A percentile compares a stretch with the other conserved stretches of the same genome.
Conservation (phyloP, 306 rosid genomes). For the Quercus suber region DNA sequence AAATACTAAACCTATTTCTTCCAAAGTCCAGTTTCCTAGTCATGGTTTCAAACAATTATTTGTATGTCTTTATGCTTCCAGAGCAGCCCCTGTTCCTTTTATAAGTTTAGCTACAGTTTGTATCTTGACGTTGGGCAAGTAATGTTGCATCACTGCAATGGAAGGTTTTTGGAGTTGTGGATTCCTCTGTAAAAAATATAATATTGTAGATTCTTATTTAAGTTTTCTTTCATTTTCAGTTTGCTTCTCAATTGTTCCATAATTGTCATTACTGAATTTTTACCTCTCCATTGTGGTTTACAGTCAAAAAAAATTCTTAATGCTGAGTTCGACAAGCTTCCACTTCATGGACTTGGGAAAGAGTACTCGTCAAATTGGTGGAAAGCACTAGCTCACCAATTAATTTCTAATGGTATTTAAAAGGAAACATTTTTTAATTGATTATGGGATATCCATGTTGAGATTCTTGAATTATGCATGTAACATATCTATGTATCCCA, state of each 20-base stretch:
- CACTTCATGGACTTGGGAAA: conserved; percentile 91
- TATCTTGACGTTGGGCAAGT: not conserved
- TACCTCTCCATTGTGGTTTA: conserved; percentile 35
- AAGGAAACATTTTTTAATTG: conserved; percentile 19
- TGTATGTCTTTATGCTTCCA: too few species aligned
- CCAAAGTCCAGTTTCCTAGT: not conserved
- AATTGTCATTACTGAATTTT: conserved; percentile 21
- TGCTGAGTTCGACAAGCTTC: conserved; percentile 73
- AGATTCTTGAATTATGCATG: conserved; percentile 9
- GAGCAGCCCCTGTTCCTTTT: not conserved
- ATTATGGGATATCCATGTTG: not conserved
- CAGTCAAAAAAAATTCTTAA: conserved; percentile 71
- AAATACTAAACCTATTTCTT: not conserved
- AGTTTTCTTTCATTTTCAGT: not conserved
- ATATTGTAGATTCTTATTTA: conserved; percentile 7
- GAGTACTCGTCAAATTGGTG: conserved; percentile 79
- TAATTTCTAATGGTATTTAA: conserved; percentile 60
- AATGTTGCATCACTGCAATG: conserved; percentile 6
- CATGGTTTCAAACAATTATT: too few species aligned
- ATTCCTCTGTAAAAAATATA: not conserved
- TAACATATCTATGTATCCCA: not conserved
- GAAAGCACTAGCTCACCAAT: conserved; percentile 79
- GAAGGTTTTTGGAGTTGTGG: not conserved
- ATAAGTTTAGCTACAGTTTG: not conserved
- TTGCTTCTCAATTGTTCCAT: conserved; percentile 12